A percentile compares a stretch with the other conserved stretches of the same genome.
phyloP scores from a whole-genome alignment of 2,329 filamentous ascomycete genomes.

The Xylariales sp. region DNA sequence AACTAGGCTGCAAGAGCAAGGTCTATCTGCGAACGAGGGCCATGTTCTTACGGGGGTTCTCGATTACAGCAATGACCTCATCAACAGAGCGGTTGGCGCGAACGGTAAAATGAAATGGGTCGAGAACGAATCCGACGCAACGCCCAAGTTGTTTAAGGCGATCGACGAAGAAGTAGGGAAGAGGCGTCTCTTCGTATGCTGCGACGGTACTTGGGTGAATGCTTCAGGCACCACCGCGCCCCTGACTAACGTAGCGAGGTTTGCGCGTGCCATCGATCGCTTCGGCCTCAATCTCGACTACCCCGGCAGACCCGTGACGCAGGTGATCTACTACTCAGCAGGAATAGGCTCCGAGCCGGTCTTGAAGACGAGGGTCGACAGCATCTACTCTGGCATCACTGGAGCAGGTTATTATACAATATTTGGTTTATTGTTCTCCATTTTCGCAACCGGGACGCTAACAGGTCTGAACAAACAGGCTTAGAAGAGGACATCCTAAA shows the following conservation, averaged over 20 bases:
- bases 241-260: conserved; percentile 38
- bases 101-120: neutral
- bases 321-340: conserved; percentile 33
- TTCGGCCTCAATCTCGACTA: conserved; percentile 17
- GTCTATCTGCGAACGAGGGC: conserved; percentile 8
- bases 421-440: neutral
- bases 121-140: neutral
- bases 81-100: conserved; percentile 2
- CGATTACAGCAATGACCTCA: conserved; percentile 16
- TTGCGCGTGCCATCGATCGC: conserved; percentile 35
- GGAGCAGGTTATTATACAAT: conserved; percentile 21
- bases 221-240: conserved; percentile 28
- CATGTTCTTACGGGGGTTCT: conserved; percentile 15
- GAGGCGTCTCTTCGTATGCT: conserved; percentile 37
- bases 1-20: neutral
- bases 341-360: conserved; percentile 33
- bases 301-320: neutral
- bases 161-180: conserved; percentile 23
- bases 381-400: conserved; percentile 28
- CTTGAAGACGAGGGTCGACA: conserved; percentile 17
- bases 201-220: conserved; percentile 39
- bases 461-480: conserved; percentile 2
- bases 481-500: conserved; percentile 31
- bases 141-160: conserved; percentile 15
- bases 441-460: neutral